phyloP scores from a whole-genome alignment of 225 moss, liverwort and hornwort genomes.

The Pseudoscleropodium purum region DNA sequence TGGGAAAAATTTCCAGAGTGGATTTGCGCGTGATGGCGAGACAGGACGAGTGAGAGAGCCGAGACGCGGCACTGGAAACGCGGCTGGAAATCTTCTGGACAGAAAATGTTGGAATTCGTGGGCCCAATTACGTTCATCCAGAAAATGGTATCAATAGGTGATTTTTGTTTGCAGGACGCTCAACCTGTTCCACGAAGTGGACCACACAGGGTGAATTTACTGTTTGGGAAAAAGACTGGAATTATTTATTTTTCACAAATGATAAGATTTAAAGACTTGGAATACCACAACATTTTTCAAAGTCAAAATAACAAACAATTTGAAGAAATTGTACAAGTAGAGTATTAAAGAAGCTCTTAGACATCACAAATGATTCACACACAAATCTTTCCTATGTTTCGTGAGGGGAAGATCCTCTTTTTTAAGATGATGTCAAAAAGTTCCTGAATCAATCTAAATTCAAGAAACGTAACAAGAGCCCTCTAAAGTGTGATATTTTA shows the following conservation, averaged over 20 bases:
- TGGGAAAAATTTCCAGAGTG: too few relatives aligned
- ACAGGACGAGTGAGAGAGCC: background rate
- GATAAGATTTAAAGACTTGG: too few relatives aligned
- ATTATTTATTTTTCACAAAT: too few relatives aligned
- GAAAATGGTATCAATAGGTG: too few relatives aligned
- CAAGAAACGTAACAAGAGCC: background rate
- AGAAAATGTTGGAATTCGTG: background rate
- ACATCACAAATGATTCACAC: too few relatives aligned
- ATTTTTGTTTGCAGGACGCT: too few relatives aligned
- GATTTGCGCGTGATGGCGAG: background rate
- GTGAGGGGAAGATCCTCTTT: background rate
- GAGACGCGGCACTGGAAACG: background rate
- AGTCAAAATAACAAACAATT: background rate
- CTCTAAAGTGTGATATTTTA: background rate
- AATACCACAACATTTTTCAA: background rate
- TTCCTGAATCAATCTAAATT: too few relatives aligned
- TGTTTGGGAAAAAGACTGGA: too few relatives aligned
- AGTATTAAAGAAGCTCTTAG: too few relatives aligned
- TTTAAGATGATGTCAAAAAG: background rate
- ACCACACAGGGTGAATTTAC: too few relatives aligned
- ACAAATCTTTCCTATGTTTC: fast-evolving
- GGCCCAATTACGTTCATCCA: background rate
- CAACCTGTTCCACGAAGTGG: too few relatives aligned
- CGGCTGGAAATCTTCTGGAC: background rate
- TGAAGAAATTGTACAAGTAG: background rate